These are phyloP conservation scores for Plantago coronopus DNA, from an alignment of 305 asterid genomes.

Conservation along the genomic window DNA sequence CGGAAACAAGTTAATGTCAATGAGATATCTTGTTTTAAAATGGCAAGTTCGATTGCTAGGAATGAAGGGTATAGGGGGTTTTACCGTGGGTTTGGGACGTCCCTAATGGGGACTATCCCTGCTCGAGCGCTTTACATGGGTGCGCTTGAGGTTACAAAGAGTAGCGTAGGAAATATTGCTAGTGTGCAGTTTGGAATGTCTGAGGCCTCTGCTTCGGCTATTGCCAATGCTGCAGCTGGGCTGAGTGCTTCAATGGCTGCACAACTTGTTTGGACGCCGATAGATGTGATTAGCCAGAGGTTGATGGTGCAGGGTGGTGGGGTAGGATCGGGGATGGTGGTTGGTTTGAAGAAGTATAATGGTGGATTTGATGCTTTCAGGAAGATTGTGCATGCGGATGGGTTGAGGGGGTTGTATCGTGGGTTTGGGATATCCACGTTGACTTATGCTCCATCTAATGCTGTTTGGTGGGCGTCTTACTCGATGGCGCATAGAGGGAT, in stretches of 20 bases:
- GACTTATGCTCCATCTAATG: slow-evolving; percentile 94
- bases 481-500: slow-evolving; percentile 58
- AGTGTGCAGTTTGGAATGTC: slow-evolving; percentile 54
- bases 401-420: slow-evolving; percentile 70
- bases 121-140: slow-evolving; percentile 96
- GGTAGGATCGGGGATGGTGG: slow-evolving; percentile 21
- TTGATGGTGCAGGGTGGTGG: slow-evolving; percentile 81
- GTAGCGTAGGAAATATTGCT: slow-evolving; percentile 58
- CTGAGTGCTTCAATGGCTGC: slow-evolving; percentile 89
- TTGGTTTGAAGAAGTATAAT: slow-evolving; percentile 49
- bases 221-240: slow-evolving; percentile 94
- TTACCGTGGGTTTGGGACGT: slow-evolving; percentile 84
- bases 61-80: slow-evolving; percentile 70
- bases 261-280: slow-evolving; percentile 91
- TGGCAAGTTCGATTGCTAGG: slow-evolving; percentile 56
- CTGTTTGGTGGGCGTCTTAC: slow-evolving; percentile 99
- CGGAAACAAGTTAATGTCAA: slow-evolving; percentile 72
- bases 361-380: slow-evolving; percentile 86
- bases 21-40: slow-evolving; percentile 51
- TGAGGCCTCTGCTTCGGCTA: slow-evolving; percentile 59
- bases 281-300: slow-evolving; percentile 90
- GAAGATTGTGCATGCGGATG: slow-evolving; percentile 60
- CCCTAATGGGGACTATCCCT: slow-evolving; percentile 83
- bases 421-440: slow-evolving; percentile 93
- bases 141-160: slow-evolving; percentile 87